These are phyloP conservation scores for Acorus calamus DNA, from an alignment of 106 monocot genomes.

Conservation along the genomic window DNA sequence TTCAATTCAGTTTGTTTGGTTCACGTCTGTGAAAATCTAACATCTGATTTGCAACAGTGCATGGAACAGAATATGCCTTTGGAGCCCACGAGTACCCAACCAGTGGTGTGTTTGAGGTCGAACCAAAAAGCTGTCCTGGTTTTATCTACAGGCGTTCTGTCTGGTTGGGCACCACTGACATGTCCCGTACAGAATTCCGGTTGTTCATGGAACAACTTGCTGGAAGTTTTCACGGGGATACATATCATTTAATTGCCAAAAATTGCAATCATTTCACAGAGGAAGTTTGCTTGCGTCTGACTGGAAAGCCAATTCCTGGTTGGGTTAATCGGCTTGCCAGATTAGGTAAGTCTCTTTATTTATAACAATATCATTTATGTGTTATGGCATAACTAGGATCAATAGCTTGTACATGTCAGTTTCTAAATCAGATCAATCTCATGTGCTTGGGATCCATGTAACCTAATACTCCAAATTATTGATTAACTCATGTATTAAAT, in stretches of 20 bases:
- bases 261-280: slow-evolving; percentile 78
- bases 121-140: slow-evolving; percentile 66
- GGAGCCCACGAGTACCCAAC: slow-evolving; percentile 60
- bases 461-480: too few relatives aligned
- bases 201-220: slow-evolving; percentile 45
- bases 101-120: slow-evolving; percentile 72
- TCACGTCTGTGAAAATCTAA: too few relatives aligned
- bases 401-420: too few relatives aligned
- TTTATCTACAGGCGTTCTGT: slow-evolving; percentile 46
- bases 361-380: not conserved
- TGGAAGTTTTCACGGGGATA: slow-evolving; percentile 38
- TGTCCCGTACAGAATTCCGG: slow-evolving; percentile 43
- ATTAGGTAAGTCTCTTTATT: slow-evolving; percentile 31
- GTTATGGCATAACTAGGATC: too few relatives aligned
- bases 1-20: too few relatives aligned
- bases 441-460: too few relatives aligned
- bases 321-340: slow-evolving; percentile 67
- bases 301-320: slow-evolving; percentile 53
- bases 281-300: slow-evolving; percentile 42
- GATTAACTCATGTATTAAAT: too few relatives aligned
- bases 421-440: too few relatives aligned
- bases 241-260: slow-evolving; percentile 50
- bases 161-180: slow-evolving; percentile 35
- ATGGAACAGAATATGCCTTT: slow-evolving; percentile 66
- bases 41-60: slow-evolving; percentile 18